phyloP scores from a whole-genome alignment of 352 stramenopile species.

The Globisporangium nodosum region DNA sequence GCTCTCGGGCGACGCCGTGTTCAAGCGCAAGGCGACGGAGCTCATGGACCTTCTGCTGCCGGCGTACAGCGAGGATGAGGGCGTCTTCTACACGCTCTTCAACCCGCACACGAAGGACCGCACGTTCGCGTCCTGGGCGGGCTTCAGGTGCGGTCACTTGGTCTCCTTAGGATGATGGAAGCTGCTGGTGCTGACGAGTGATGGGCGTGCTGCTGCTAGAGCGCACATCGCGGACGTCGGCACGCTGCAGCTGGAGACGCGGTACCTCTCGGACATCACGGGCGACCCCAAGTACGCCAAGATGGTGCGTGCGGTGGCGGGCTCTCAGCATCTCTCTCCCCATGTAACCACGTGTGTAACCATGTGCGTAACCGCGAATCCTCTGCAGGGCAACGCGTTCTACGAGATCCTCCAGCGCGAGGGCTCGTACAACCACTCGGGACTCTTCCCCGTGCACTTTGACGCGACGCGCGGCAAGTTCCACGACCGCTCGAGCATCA shows the following conservation, averaged over 20 bases:
- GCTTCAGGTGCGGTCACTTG: slow-evolving; percentile 21
- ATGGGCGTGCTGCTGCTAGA: slow-evolving; percentile 13
- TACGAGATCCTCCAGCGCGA: slow-evolving; percentile 68
- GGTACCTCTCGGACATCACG: slow-evolving; percentile 77
- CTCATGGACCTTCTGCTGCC: slow-evolving; percentile 88
- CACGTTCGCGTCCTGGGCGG: slow-evolving; percentile 31
- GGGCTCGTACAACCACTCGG: slow-evolving; percentile 65
- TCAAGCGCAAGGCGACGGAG: slow-evolving; percentile 92
- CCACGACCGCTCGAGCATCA: slow-evolving; percentile 43
- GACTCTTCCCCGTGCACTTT: slow-evolving; percentile 88
- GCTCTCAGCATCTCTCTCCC: background rate
- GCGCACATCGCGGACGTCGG: slow-evolving; percentile 77
- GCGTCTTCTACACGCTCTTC: slow-evolving; percentile 88
- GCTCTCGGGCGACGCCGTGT: slow-evolving; percentile 78
- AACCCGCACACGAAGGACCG: slow-evolving; percentile 76
- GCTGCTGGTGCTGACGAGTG: background rate
- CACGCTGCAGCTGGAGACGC: slow-evolving; percentile 80
- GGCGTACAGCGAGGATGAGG: slow-evolving; percentile 86
- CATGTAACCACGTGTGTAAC: background rate
- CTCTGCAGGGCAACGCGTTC: slow-evolving; percentile 59
- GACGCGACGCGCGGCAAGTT: slow-evolving; percentile 31
- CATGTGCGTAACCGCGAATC: background rate
- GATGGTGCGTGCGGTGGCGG: slow-evolving; percentile 24
- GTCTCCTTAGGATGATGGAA: background rate
- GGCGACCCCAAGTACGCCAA: slow-evolving; percentile 65